Evolutionary conservation across 2,329 filamentous ascomycete genomes (phyloP), one percentile per base, ranked within the genome.

Genomic region (Pseudocercospora musae): DNA sequence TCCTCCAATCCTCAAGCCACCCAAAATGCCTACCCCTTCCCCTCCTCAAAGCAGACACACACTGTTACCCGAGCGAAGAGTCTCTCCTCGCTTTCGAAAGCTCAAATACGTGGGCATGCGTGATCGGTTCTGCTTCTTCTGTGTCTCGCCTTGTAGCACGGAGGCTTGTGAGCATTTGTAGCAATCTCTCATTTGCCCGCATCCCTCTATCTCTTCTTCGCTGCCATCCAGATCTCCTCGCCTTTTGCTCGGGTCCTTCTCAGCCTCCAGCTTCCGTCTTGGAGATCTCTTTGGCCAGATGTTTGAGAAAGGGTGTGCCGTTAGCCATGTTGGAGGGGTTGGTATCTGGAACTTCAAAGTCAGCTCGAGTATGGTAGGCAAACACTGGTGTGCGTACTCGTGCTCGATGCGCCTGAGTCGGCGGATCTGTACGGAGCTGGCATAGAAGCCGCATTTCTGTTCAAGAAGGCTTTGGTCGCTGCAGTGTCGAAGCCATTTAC

Each of bases 261-360:
- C 66, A 72, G 7, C 69, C 70, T 18, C 70, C 69, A 29, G 63
- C 66, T 61, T 80, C 77, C 50, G 79, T 68, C 42, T 67, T 73
- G 9, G 71, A 72, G 25, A 80, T 70, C 69, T 80, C 78, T 75
- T 80, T 80, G 67, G 76, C 77, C 55, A 81, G 73, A 60, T 79
- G 76, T 20, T 73, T 75, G 68, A 79, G 78, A 71, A 81, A 81
- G 63, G 78, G 73, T 63, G 79, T 77, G 27, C 54, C 54, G 37
- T 77, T 76, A 33, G 73, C 76, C 21, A 78, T 77, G 23, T 48
- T 57, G 33, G 31, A 23, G 13, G 53, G 21, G 20, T 56, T 42
- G 21, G 33, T 77, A 79, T 78, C 23, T 53, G 31, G 20, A 40
- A 25, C 49, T 8, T 15, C 15, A 25, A n/a, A 29, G 27, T 29